phyloP scores from a whole-genome alignment of 2,329 filamentous ascomycete species.

The Colletotrichum sp. region DNA sequence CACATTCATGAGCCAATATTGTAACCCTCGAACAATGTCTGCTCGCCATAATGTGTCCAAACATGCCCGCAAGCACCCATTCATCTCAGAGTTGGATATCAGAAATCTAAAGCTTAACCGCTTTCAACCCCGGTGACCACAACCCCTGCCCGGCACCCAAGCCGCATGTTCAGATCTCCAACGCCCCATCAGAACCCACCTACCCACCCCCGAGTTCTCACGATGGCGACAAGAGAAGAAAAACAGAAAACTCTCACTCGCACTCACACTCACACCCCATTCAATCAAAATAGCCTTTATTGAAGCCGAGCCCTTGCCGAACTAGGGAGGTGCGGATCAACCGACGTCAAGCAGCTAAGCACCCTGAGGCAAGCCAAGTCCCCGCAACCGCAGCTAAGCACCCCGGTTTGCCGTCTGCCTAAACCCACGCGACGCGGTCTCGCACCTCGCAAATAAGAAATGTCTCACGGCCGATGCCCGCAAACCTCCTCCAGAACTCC shows the following conservation, averaged over 20 bases:
- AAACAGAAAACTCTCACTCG: not conserved
- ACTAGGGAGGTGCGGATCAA: not conserved
- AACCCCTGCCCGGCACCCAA: not conserved
- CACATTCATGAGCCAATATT: not conserved
- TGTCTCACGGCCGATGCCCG: not conserved
- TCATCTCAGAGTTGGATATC: not conserved
- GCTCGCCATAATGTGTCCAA: rapidly evolving
- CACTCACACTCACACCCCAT: not conserved
- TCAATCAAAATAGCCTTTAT: not conserved
- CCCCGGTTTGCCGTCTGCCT: not conserved
- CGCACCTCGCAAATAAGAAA: not conserved
- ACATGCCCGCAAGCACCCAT: not conserved
- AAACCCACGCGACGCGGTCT: not conserved
- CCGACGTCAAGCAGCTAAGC: not conserved
- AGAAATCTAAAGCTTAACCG: not conserved
- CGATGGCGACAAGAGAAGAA: rapidly evolving
- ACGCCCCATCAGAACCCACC: not conserved
- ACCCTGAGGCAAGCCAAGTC: not conserved
- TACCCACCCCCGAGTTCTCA: not conserved
- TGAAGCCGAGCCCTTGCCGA: not conserved
- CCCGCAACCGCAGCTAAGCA: not conserved
- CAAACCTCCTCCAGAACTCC: not conserved
- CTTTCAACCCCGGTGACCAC: not conserved
- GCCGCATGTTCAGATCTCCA: not conserved
- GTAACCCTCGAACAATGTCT: not conserved